phyloP scores from a whole-genome alignment of 495 filamentous ascomycete species.

The Penicillium robsamsonii region DNA sequence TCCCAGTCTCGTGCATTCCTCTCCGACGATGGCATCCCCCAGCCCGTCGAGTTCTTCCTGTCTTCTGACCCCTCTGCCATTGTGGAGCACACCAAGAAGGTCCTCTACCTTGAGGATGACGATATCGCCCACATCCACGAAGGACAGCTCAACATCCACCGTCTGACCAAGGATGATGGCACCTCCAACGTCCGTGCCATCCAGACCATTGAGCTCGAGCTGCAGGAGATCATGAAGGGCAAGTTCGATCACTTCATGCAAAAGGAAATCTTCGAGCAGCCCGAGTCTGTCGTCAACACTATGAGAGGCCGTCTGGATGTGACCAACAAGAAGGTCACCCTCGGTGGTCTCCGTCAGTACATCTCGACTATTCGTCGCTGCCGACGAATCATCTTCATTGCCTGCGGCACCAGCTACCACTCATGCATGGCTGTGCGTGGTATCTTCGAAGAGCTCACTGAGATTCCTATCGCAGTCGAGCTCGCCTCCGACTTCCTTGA shows the following conservation, averaged over 20 bases:
- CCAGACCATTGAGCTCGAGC: constrained; percentile 95
- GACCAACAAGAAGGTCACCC: constrained; percentile 87
- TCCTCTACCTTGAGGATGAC: constrained; percentile 98
- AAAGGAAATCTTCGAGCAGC: constrained; percentile 99
- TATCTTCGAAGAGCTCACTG: constrained; percentile 94
- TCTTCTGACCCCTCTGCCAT: constrained; percentile 98
- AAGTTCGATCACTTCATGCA: constrained; percentile 99
- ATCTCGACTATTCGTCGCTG: constrained; percentile 94
- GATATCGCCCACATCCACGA: constrained; percentile 99
- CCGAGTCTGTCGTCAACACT: constrained; percentile 97
- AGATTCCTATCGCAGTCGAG: constrained; percentile 96
- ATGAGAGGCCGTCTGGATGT: constrained; percentile 98
- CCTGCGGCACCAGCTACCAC: constrained; percentile 96
- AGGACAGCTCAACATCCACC: constrained; percentile 97
- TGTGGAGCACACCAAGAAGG: constrained; percentile 99
- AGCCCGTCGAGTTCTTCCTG: constrained; percentile 98
- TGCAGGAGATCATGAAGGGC: constrained; percentile 99
- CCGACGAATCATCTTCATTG: constrained; percentile 95
- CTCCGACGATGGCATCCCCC: constrained; percentile 93
- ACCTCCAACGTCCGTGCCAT: constrained; percentile 95
- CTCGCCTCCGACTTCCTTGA: constrained; percentile 98
- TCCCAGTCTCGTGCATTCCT: constrained; percentile 98
- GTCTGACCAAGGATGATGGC: constrained; percentile 92
- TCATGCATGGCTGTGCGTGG: constrained; percentile 99
- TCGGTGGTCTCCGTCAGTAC: constrained; percentile 93